These are phyloP conservation scores for Kernera saxatilis DNA, from an alignment of 345 rosid species.

Conservation along the genomic window DNA sequence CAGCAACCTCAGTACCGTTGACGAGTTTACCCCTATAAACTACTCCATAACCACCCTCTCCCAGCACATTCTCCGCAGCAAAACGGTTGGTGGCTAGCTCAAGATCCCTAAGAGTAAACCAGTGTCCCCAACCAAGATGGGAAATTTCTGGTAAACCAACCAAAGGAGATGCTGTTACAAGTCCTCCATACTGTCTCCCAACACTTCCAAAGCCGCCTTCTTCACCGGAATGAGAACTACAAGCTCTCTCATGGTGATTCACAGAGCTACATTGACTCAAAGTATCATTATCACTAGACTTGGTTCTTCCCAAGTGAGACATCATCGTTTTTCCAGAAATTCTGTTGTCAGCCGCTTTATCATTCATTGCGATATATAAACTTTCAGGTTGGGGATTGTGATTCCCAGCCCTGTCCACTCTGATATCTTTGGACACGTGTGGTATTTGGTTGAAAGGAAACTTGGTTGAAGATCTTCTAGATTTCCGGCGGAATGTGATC, in stretches of 20 bases:
- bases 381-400: constrained; percentile 45
- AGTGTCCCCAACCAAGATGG: constrained; percentile 99
- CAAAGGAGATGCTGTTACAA: constrained; percentile 78
- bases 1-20: constrained; percentile 94
- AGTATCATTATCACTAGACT: constrained; percentile 78
- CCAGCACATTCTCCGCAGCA: constrained; percentile 72
- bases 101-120: constrained; percentile 98
- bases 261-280: constrained; percentile 72
- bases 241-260: constrained; percentile 60
- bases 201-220: constrained; percentile 74
- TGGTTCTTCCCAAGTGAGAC: constrained; percentile 55
- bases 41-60: constrained; percentile 99
- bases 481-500: constrained; percentile 64
- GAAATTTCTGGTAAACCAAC: constrained; percentile 90
- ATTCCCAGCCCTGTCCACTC: constrained; percentile 66
- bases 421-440: constrained; percentile 76
- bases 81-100: constrained; percentile 78
- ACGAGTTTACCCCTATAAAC: constrained; percentile 80
- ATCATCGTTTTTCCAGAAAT: constrained; percentile 39
- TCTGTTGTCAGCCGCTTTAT: constrained; percentile 37
- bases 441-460: constrained; percentile 63
- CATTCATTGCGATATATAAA: constrained; percentile 40
- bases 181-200: constrained; percentile 53
- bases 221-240: constrained; percentile 78
- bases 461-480: constrained; percentile 48